Percentiles rank a stretch among this genome's conserved stretches.
Conservation (phyloP, 148 eudicot genomes). For the Rheum nobile region DNA sequence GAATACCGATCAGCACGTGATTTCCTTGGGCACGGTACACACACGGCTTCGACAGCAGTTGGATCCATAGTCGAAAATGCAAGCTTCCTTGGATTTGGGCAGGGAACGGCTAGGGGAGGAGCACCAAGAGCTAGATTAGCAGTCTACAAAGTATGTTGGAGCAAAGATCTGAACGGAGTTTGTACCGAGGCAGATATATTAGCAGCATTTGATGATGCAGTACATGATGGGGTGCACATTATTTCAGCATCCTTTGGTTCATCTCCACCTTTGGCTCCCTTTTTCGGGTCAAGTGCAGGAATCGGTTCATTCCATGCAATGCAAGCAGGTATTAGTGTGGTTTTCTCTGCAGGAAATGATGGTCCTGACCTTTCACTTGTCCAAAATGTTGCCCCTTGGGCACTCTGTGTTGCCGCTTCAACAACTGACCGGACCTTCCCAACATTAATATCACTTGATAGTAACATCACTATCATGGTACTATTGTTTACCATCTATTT, state of each 20-base stretch:
- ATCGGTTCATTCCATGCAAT: slow-evolving; percentile 11
- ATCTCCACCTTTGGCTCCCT: slow-evolving; percentile 3
- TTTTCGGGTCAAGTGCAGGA: slow-evolving; percentile 1
- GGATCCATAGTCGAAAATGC: slow-evolving; percentile 1
- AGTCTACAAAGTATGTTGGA: slow-evolving; percentile 5
- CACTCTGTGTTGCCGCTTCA: slow-evolving; percentile 6
- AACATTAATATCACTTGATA: background rate
- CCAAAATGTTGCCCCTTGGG: slow-evolving; percentile 9
- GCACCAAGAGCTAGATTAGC: slow-evolving; percentile 4
- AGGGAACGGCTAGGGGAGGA: slow-evolving; percentile 8
- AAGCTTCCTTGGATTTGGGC: slow-evolving; percentile 1
- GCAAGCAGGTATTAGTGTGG: slow-evolving; percentile 5
- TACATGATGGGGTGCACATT: slow-evolving; percentile 4
- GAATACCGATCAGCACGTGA: slow-evolving; percentile 3
- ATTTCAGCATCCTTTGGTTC: slow-evolving; percentile 5
- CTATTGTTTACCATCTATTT: background rate
- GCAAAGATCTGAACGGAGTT: background rate
- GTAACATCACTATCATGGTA: background rate
- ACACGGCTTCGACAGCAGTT: slow-evolving; percentile 6
- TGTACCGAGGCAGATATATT: slow-evolving; percentile 6
- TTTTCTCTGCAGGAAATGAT: slow-evolving; percentile 8
- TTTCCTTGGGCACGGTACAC: slow-evolving; percentile 7
- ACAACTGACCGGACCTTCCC: slow-evolving; percentile 8
- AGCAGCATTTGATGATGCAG: slow-evolving; percentile 11
- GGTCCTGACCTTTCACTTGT: slow-evolving; percentile 6